Evolutionary conservation across 306 rosid genomes (phyloP), one percentile per base, ranked within the genome.

Genomic region (Trifolium repens): DNA sequence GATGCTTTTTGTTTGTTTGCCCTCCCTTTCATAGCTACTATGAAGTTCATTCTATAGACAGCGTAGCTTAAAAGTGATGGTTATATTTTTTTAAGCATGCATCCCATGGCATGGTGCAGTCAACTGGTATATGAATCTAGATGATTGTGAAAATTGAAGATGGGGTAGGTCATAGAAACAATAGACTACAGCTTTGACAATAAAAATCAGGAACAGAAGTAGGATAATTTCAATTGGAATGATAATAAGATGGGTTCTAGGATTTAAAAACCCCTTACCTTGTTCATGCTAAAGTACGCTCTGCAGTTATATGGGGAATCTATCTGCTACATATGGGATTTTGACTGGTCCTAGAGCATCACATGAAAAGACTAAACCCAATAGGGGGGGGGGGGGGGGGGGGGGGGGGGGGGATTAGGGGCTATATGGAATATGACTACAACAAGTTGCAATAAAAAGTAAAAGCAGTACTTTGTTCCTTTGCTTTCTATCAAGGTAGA

Each of bases 1-100:
- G 47, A 55, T 61, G 30, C 17, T 26, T 59, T 80, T 53, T 43
- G 67, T 81, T 70, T 22, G 30, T 55, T 62, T 60, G 7, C 52
- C 47, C 19, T 60, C 55, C 22, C n/a, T 66, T 67, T 30, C 5
- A 5, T 42, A 5, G 34, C 40, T 7, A 58, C 11, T 40, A 50
- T 40, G 59, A 62, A 57, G 50, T 63, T 49, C 71, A 59, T 37
- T 72, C 40, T 1, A 60, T 37, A 47, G 53, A 47, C 37, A 34
- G 5, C 26, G 42, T 67, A 19, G 63, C 57, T 49, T 62, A 52
- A 58, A 71, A n/a, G 4, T 71, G 37, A 32, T 55, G 61, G 27
- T 55, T 55, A 22, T 24, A 55, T 55, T 49, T 15, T 46, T 49
- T 49, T 49, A 15, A 49, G 55, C 55, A 49, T 49, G 19, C 55